Evolutionary conservation across 140 eudicot genomes (phyloP).

Genomic region (Senecio squalidus): DNA sequence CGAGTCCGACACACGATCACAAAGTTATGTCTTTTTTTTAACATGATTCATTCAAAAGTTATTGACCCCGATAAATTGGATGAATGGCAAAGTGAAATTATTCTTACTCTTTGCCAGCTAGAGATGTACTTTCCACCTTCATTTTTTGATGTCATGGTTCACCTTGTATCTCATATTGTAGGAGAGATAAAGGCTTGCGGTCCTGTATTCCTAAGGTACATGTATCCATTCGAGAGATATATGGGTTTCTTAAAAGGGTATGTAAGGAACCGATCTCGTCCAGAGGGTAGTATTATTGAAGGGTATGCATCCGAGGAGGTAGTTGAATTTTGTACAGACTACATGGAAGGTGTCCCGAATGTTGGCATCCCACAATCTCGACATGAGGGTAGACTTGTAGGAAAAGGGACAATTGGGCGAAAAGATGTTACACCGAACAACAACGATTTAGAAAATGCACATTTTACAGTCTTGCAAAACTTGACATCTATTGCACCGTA

Average conservation of each 20-base stretch:
- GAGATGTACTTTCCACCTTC: no score
- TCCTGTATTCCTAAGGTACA: background rate
- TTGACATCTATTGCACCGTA: background rate
- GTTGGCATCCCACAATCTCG: background rate
- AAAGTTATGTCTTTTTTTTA: background rate
- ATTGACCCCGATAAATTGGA: background rate
- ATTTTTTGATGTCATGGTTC: slow-evolving; percentile 15
- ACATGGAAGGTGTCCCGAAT: background rate
- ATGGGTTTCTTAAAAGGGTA: slow-evolving; percentile 8
- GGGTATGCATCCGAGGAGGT: background rate
- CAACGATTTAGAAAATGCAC: background rate
- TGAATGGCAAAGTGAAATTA: background rate
- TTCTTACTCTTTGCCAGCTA: background rate
- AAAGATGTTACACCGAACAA: background rate
- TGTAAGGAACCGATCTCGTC: background rate
- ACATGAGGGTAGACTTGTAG: background rate
- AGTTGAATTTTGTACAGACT: background rate
- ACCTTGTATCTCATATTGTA: slow-evolving; percentile 1
- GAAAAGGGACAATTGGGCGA: background rate
- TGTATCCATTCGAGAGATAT: slow-evolving; percentile 6
- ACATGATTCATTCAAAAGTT: slow-evolving; percentile 1
- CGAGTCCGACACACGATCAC: no score
- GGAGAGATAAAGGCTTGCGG: background rate
- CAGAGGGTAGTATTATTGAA: slow-evolving; percentile 10
- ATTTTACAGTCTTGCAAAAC: background rate